Base-by-base conservation (phyloP, 352 stramenopile species). In the Phytophthora constricta region DNA sequence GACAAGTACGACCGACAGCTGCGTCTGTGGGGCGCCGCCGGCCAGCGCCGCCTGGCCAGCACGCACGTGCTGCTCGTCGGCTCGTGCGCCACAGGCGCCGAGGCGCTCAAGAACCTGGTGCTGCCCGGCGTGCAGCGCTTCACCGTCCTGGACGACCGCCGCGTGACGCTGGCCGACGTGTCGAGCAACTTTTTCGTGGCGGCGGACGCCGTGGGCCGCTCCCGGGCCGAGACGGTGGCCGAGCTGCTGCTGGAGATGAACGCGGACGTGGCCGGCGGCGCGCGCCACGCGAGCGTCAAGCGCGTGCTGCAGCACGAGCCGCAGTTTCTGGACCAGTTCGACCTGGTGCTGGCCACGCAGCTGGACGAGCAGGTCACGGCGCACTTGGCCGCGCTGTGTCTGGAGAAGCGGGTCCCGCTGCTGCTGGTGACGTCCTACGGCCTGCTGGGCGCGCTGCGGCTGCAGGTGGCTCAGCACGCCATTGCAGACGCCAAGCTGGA, bases 1-100 rank as follows among this genome's bases (percentile, higher is more conserved):
- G 89, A 99, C 82, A 99, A 99, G 81, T 99, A 99, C 84, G 97
- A 99, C 84, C 87, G 97, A n/a, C 97, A 99, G 82, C 82, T 99
- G 53, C 94, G 98, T 25, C 87, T 99, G 19, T 99, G 98, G 98
- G 97, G 97, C 39, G 80, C 93, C 47, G 80, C 97, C 22, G 98
- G 98, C 33, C 97, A 99, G 79, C 80, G 78, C 23, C 84, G 85
- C 1, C 82, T 99, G 8, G 86, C 86, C 28, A 84, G 72, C 39
- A 96, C 94, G 47, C 83, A 93, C 68, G 86, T 99, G 10, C 72
- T 99, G 26, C 79, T 99, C 19, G 47, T 99, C 9, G 79, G 96
- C 23, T 92, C 96, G 1, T 89, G 93, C 16, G 87, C 97, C 10
- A 98, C 93, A 4, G 97, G 95, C 13, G 97, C 97, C 1, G 97